Conservation (phyloP, 2,329 filamentous ascomycete genomes). For the Diplocarpon rosae region DNA sequence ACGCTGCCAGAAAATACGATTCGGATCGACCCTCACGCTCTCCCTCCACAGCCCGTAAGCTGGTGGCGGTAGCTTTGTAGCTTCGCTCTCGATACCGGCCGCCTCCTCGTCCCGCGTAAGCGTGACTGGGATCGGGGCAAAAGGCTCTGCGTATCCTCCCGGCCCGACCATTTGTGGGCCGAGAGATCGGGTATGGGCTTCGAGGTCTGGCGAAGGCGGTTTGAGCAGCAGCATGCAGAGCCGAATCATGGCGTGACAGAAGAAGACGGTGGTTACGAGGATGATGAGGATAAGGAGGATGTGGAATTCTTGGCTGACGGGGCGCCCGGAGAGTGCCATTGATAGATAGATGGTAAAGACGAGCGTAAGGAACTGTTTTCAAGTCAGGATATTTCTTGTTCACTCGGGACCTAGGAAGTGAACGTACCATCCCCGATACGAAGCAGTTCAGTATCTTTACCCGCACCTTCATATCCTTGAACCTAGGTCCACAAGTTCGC, state of each 20-base stretch:
- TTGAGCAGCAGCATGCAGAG: slow-evolving; percentile 53
- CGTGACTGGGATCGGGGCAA: slow-evolving; percentile 64
- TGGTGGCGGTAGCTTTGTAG: slow-evolving; percentile 55
- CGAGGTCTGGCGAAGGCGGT: slow-evolving; percentile 28
- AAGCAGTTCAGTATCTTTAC: slow-evolving; percentile 48
- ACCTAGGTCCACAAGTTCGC: slow-evolving; percentile 35
- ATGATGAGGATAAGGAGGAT: slow-evolving; percentile 72
- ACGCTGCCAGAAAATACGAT: slow-evolving; percentile 71
- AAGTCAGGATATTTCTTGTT: slow-evolving; percentile 3
- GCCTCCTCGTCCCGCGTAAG: slow-evolving; percentile 66
- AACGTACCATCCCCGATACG: slow-evolving; percentile 42
- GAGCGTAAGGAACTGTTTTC: slow-evolving; percentile 19
- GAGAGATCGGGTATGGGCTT: slow-evolving; percentile 24
- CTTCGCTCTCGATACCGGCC: slow-evolving; percentile 42
- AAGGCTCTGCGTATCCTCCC: slow-evolving; percentile 58
- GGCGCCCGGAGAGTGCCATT: slow-evolving; percentile 54
- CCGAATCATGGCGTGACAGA: slow-evolving; percentile 67
- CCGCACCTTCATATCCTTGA: slow-evolving; percentile 42
- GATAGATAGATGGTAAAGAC: slow-evolving; percentile 42
- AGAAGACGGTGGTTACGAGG: slow-evolving; percentile 63
- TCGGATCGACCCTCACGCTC: slow-evolving; percentile 72
- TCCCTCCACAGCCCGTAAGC: slow-evolving; percentile 79
- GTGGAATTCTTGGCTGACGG: slow-evolving; percentile 60
- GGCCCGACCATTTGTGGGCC: slow-evolving; percentile 39
- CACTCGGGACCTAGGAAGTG: no score